Evolutionary conservation across 2,329 filamentous ascomycete species (phyloP).

Genomic region (Orbilia brochopaga): DNA sequence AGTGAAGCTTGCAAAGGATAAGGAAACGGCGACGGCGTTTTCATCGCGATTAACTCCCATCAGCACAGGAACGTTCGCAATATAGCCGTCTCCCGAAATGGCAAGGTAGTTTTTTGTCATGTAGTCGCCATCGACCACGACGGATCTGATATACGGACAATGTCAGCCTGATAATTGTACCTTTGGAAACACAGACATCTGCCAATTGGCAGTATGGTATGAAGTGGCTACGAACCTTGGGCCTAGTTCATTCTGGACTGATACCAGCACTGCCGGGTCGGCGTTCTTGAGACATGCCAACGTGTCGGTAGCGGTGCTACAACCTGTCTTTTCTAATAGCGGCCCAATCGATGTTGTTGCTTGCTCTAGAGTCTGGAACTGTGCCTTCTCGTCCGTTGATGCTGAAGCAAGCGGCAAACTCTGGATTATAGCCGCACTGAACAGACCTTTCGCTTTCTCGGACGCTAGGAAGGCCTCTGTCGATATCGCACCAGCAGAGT

Average conservation of each 20-base stretch:
- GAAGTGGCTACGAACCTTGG: background rate
- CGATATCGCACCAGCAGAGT: constrained; percentile 66
- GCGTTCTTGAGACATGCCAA: background rate
- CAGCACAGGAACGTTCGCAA: constrained; percentile 56
- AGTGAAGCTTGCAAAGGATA: constrained; percentile 54
- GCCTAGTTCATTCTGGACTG: background rate
- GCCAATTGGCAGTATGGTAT: background rate
- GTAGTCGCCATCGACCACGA: constrained; percentile 56
- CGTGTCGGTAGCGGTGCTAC: background rate
- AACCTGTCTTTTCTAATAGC: constrained; percentile 2
- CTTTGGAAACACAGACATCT: background rate
- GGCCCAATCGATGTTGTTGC: background rate
- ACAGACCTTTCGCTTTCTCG: constrained; percentile 61
- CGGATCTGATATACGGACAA: background rate
- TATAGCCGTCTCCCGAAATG: constrained; percentile 54
- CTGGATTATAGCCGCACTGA: constrained; percentile 60
- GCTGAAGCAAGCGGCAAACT: constrained; percentile 20
- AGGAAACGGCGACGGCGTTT: constrained; percentile 56
- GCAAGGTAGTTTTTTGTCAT: constrained; percentile 54
- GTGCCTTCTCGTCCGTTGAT: constrained; percentile 21
- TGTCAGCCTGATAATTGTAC: background rate
- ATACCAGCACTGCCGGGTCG: background rate
- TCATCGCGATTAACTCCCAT: constrained; percentile 59
- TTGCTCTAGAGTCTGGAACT: constrained; percentile 15
- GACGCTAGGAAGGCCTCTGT: constrained; percentile 63